phyloP scores from a whole-genome alignment of 2,329 filamentous ascomycete genomes.

The Aspergillus thermomutatus region DNA sequence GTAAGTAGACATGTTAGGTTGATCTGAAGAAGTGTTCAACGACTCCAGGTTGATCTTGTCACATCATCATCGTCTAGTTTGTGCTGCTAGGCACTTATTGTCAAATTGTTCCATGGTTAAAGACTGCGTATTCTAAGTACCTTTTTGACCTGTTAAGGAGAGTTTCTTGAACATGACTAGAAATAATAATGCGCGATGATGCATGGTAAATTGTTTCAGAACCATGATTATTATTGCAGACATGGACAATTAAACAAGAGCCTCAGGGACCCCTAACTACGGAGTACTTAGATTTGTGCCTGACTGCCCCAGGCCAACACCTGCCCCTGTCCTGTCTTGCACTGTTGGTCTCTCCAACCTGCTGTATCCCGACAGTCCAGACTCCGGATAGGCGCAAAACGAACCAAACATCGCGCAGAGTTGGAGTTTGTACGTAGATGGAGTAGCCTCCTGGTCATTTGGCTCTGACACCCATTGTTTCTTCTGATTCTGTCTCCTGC shows the following conservation, averaged over 20 bases:
- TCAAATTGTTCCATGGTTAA: not conserved
- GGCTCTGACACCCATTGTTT: not conserved
- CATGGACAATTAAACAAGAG: not conserved
- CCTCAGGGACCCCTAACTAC: not conserved
- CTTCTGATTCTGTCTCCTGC: not conserved
- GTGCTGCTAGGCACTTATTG: not conserved
- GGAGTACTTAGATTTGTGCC: not conserved
- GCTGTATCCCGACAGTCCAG: not conserved
- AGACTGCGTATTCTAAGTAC: not conserved
- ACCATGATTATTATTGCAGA: not conserved
- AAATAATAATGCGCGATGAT: not conserved
- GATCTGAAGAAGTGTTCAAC: not conserved
- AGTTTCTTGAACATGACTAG: not conserved
- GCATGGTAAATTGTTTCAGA: too few relatives aligned
- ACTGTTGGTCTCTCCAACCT: not conserved
- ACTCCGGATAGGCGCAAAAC: not conserved
- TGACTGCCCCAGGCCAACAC: slow-evolving; percentile 2
- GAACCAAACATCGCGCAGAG: not conserved
- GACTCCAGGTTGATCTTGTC: not conserved
- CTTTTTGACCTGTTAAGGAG: not conserved
- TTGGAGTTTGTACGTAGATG: not conserved
- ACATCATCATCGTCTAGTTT: not conserved
- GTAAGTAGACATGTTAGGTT: not conserved
- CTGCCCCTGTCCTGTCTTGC: slow-evolving; percentile 2
- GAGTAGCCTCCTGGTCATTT: not conserved